Conservation (phyloP, 192 early-diverging fungal species). For the Mycoemilia scoparia region DNA sequence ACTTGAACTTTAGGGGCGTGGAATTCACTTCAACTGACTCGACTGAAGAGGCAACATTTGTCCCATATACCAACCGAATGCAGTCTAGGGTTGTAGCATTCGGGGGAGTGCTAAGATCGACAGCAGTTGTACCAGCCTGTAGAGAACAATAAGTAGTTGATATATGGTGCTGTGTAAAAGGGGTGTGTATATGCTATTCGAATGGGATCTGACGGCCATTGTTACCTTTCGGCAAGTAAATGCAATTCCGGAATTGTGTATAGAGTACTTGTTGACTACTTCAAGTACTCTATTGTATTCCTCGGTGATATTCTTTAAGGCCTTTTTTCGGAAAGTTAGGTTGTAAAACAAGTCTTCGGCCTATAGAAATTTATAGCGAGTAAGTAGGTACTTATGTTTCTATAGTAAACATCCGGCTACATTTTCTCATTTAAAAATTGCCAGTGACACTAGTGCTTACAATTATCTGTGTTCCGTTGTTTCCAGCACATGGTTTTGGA, state of each 20-base stretch:
- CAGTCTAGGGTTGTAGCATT: conserved; percentile 45
- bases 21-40: conserved; percentile 37
- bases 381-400: conserved; percentile 28
- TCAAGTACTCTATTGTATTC: conserved; percentile 86
- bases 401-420: not conserved
- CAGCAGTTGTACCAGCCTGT: conserved; percentile 32
- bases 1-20: conserved; percentile 32
- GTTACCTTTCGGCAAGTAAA: conserved; percentile 82
- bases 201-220: not conserved
- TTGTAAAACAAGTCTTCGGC: conserved; percentile 95
- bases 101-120: conserved; percentile 59
- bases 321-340: conserved; percentile 63
- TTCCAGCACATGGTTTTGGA: conserved; percentile 88
- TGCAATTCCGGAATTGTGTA: conserved; percentile 68
- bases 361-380: too few species aligned
- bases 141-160: conserved; percentile 3
- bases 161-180: not conserved
- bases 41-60: conserved; percentile 58
- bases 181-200: not conserved
- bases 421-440: conserved; percentile 1
- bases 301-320: conserved; percentile 66
- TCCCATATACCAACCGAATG: conserved; percentile 73
- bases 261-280: conserved; percentile 77
- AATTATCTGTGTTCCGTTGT: conserved; percentile 83
- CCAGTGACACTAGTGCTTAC: conserved; percentile 30